Conservation (phyloP, 257 asterid genomes). For the Ocimum tenuiflorum region DNA sequence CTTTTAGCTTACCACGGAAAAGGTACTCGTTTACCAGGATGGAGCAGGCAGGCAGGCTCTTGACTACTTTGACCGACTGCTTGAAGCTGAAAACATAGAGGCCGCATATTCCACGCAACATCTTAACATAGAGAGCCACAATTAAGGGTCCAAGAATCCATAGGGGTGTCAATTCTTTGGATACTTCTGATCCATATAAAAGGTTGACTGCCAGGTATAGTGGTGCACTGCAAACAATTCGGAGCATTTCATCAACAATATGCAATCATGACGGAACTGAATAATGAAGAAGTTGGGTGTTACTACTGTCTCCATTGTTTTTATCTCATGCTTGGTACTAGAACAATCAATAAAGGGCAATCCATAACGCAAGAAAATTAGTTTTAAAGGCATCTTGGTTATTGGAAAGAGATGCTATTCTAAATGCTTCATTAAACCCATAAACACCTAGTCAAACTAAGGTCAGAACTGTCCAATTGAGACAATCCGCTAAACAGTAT, state of each 20-base stretch:
- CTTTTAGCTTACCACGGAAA: constrained; percentile 57
- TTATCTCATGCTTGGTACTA: not conserved
- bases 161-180: constrained; percentile 68
- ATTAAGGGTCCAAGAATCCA: constrained; percentile 83
- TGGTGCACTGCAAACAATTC: constrained; percentile 55
- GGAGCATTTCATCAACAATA: constrained; percentile 2
- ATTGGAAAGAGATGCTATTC: not conserved
- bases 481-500: not conserved
- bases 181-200: constrained; percentile 61
- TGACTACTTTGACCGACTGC: constrained; percentile 49
- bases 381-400: not conserved
- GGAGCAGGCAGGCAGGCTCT: constrained; percentile 49
- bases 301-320: not conserved
- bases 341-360: not conserved
- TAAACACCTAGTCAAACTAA: not conserved
- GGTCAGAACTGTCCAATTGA: not conserved
- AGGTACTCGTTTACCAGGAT: constrained; percentile 32
- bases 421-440: not conserved
- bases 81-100: constrained; percentile 64
- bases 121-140: constrained; percentile 52
- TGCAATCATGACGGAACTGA: not conserved
- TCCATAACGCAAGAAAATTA: not conserved
- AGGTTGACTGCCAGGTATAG: constrained; percentile 51
- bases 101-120: constrained; percentile 42
- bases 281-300: not conserved